Percentiles rank a stretch among this genome's conserved stretches.
These are phyloP conservation scores for Lasiodiplodia citricola DNA, from an alignment of 2,329 filamentous ascomycete species.

Conservation along the genomic window DNA sequence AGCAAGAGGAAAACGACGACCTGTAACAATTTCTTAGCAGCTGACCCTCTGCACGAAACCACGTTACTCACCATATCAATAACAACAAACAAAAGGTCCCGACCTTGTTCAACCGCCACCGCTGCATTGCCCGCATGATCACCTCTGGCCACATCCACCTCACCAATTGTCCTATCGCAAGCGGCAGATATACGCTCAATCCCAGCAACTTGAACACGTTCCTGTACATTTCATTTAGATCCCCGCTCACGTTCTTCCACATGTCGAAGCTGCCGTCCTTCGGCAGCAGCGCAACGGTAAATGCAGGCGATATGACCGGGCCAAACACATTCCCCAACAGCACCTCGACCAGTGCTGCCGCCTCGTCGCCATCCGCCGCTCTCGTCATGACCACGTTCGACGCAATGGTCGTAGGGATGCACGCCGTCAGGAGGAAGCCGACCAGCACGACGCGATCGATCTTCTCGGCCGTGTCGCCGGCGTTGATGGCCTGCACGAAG, in stretches of 20 bases:
- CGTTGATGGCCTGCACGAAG: slow-evolving; percentile 19
- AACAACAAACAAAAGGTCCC: slow-evolving; percentile 23
- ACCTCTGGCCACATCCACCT: slow-evolving; percentile 21
- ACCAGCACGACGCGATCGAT: slow-evolving; percentile 23
- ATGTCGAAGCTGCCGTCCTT: slow-evolving; percentile 6
- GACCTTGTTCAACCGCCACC: slow-evolving; percentile 13
- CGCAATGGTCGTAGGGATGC: slow-evolving; percentile 26
- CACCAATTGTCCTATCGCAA: slow-evolving; percentile 17
- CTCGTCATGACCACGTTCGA: slow-evolving; percentile 26
- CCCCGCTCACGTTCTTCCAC: slow-evolving; percentile 15
- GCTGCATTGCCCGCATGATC: neutral
- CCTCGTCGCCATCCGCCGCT: slow-evolving; percentile 22
- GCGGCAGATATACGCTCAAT: slow-evolving; percentile 25
- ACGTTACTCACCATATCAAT: slow-evolving; percentile 20
- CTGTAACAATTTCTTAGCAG: neutral
- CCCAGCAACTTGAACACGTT: slow-evolving; percentile 24
- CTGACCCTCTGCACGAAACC: neutral
- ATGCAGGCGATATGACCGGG: slow-evolving; percentile 17
- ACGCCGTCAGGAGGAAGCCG: slow-evolving; percentile 24
- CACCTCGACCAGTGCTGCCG: slow-evolving; percentile 26
- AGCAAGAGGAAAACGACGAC: slow-evolving; percentile 26
- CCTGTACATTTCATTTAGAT: slow-evolving; percentile 24
- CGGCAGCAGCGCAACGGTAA: slow-evolving; percentile 25
- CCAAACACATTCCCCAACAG: slow-evolving; percentile 25
- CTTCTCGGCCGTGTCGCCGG: slow-evolving; percentile 4